Conservation (phyloP, 345 rosid genomes). For the Melaleuca quinquenervia region DNA sequence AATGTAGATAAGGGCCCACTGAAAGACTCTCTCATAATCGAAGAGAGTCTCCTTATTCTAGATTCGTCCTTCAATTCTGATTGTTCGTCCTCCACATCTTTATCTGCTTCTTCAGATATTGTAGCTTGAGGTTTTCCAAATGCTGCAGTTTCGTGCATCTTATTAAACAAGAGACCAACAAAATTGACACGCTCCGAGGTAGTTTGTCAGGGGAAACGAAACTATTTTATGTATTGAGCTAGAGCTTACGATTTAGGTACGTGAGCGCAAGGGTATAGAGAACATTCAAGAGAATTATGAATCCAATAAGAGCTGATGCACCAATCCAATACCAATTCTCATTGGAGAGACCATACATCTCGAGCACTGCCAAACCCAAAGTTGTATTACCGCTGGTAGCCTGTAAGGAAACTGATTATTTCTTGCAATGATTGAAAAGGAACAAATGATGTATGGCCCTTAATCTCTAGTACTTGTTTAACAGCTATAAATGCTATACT, state of each 20-base stretch:
- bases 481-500: not conserved
- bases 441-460: not conserved
- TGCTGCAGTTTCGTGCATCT: not conserved
- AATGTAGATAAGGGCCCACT: constrained; percentile 22
- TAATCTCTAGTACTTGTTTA: not conserved
- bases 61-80: constrained; percentile 17
- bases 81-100: constrained; percentile 18
- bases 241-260: constrained; percentile 50
- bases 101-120: constrained; percentile 36
- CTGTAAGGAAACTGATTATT: not conserved
- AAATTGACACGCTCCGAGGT: not conserved
- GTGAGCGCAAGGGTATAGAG: constrained; percentile 56
- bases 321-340: constrained; percentile 84
- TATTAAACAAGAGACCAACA: not conserved
- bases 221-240: not conserved
- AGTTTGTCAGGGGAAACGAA: not conserved
- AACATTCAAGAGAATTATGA: constrained; percentile 57
- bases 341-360: constrained; percentile 25
- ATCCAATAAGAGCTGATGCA: constrained; percentile 43
- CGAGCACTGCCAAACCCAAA: constrained; percentile 45
- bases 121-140: constrained; percentile 39
- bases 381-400: constrained; percentile 11
- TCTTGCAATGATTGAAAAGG: not conserved
- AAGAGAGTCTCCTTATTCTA: constrained; percentile 14
- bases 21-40: constrained; percentile 10